Evolutionary conservation across 2,329 filamentous ascomycete species (phyloP).

Genomic region (Albophoma yamanashiensis): DNA sequence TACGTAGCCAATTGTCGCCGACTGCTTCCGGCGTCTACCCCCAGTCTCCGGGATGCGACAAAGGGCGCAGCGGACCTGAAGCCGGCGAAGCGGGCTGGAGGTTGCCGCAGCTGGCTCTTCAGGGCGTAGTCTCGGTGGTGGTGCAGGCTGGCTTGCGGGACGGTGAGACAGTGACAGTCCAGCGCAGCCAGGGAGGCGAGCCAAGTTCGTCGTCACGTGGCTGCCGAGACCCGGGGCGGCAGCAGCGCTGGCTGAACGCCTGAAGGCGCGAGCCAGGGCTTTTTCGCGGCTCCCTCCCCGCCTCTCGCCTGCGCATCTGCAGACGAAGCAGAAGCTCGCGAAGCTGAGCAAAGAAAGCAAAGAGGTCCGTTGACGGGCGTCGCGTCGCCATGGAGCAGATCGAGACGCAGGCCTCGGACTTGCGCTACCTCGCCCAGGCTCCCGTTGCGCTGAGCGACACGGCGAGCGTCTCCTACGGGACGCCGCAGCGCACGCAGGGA

Average conservation of each 20-base stretch:
- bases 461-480: conserved; percentile 20
- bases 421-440: conserved; percentile 37
- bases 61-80: neutral
- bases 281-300: neutral
- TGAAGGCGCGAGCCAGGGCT: neutral
- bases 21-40: neutral
- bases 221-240: neutral
- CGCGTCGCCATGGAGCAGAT: conserved; percentile 37
- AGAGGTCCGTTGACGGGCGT: neutral
- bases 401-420: conserved; percentile 41
- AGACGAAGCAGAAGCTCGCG: neutral
- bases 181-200: neutral
- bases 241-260: neutral
- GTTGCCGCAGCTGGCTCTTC: neutral
- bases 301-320: neutral
- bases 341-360: neutral
- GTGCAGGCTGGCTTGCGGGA: too few species aligned
- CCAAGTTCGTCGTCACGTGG: neutral
- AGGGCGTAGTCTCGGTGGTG: neutral
- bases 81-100: neutral
- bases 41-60: neutral
- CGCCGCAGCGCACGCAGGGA: conserved; percentile 18
- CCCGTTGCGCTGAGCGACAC: conserved; percentile 18
- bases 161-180: too few species aligned
- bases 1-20: neutral